A percentile compares a stretch with the other conserved stretches of the same genome.
phyloP scores from a whole-genome alignment of 2,329 filamentous ascomycete species.

The Akanthomyces dipterigenus region DNA sequence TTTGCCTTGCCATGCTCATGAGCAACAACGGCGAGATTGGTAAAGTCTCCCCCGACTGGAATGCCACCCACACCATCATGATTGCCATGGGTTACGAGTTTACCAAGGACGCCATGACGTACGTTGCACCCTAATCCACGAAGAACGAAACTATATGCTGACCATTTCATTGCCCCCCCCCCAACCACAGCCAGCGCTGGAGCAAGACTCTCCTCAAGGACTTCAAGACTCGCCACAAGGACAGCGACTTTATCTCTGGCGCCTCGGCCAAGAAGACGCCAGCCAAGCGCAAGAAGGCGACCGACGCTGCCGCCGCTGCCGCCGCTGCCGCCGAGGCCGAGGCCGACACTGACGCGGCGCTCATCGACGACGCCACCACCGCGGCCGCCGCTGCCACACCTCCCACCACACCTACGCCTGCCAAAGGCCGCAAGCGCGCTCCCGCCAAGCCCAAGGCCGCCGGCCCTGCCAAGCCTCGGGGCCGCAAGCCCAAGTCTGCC shows the following conservation, averaged over 20 bases:
- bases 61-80: constrained; percentile 26
- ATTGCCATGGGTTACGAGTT: constrained; percentile 27
- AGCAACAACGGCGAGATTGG: constrained; percentile 19
- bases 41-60: constrained; percentile 27
- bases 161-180: not conserved
- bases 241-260: constrained; percentile 13
- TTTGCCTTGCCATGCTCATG: constrained; percentile 30
- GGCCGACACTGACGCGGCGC: not conserved
- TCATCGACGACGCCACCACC: not conserved
- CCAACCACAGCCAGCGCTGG: constrained; percentile 30
- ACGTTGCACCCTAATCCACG: constrained; percentile 14
- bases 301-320: not conserved
- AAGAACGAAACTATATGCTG: not conserved
- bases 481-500: not conserved
- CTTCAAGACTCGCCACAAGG: constrained; percentile 22
- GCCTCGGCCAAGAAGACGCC: constrained; percentile 6
- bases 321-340: not conserved
- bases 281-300: constrained; percentile 9
- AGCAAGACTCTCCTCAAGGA: constrained; percentile 31
- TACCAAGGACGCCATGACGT: constrained; percentile 33
- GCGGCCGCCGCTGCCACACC: not conserved
- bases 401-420: not conserved
- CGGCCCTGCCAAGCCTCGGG: constrained; percentile 10
- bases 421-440: constrained; percentile 5
- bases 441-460: constrained; percentile 11